Evolutionary conservation across 1,139 yeast genomes (phyloP).

Genomic region (Blastobotrys malaysiensis): DNA sequence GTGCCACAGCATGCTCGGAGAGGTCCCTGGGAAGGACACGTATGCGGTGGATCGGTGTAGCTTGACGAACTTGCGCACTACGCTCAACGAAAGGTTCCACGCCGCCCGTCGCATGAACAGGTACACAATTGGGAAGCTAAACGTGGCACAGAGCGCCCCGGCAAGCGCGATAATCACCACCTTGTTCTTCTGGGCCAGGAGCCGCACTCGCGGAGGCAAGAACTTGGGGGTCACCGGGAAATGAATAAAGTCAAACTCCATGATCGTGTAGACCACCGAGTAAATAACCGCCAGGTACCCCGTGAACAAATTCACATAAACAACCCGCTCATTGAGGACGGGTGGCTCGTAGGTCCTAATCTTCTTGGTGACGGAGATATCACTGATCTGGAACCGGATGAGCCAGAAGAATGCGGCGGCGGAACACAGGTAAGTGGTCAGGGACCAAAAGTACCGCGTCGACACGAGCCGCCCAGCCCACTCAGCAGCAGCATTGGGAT

Average conservation of each 20-base stretch:
- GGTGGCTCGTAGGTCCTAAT: constrained; percentile 44
- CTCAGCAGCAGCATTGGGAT: constrained; percentile 21
- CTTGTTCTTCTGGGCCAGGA: constrained; percentile 33
- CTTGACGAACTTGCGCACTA: constrained; percentile 29
- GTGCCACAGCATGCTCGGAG: constrained; percentile 37
- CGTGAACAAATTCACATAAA: constrained; percentile 46
- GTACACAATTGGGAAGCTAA: constrained; percentile 46
- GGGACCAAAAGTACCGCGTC: constrained; percentile 35
- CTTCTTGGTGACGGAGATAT: constrained; percentile 23
- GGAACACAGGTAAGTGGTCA: constrained; percentile 39
- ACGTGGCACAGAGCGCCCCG: constrained; percentile 32
- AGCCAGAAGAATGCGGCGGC: constrained; percentile 36
- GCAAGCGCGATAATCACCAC: constrained; percentile 39
- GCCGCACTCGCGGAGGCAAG: constrained; percentile 37
- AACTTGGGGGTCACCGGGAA: constrained; percentile 40
- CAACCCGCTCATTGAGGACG: constrained; percentile 56
- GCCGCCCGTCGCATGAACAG: constrained; percentile 40
- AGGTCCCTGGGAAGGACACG: constrained; percentile 34
- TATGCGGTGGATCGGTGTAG: constrained; percentile 34
- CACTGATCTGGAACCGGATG: constrained; percentile 32
- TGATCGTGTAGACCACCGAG: constrained; percentile 47
- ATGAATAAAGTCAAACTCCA: constrained; percentile 56
- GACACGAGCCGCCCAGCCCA: constrained; percentile 42
- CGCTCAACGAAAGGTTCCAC: constrained; percentile 38
- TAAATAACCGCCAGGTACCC: constrained; percentile 44